Evolutionary conservation across 2,329 filamentous ascomycete species (phyloP), one percentile per base, ranked within the genome.

Genomic region (Colletotrichum theobromicola): DNA sequence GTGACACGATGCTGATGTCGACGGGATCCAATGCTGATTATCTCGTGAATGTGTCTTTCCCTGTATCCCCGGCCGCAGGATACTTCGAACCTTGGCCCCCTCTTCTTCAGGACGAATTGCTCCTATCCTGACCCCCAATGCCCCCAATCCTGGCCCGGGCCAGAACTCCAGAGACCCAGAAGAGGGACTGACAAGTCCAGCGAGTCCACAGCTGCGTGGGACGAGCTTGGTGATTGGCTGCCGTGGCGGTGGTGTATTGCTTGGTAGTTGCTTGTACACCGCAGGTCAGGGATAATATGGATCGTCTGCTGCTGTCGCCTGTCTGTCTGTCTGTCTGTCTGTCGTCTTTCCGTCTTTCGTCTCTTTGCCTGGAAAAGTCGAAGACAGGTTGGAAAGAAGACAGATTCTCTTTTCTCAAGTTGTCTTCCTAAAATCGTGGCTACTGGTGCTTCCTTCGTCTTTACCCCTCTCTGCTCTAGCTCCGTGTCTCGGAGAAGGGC

Each of bases 201-300:
- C 34, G 35, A n/a, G 55, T 37, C 55, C 55, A 61, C 55, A 42
- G 28, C n/a, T 34, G 55, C 60, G 26, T 18, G 35, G 18, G 5
- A 60, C 16, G 26, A 26, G 42, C 42, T 53, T 53, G 50, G 35
- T 50, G 61, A 66, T 66, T 70, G 67, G 67, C 24, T 7, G 16
- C 18, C 46, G 12, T 30, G 26, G 34, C 63, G 26, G 67, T 67
- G 71, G 28, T 24, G 35, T 32, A 55, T 64, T 65, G 60, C 60
- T 62, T 74, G 72, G 61, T 57, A 21, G 67, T 66, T 55, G 72
- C 72, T 74, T 74, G 67, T 73, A 66, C 63, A 35, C 63, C 63
- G 63, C 61, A 50, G 13, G 7, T 64, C 60, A 42, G 60, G 34
- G 60, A 26, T 37, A n/a, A n/a, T n/a, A n/a, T n/a, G n/a, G n/a